Base-by-base conservation (phyloP, 2,329 filamentous ascomycete species). In the Diplodia intermedia region DNA sequence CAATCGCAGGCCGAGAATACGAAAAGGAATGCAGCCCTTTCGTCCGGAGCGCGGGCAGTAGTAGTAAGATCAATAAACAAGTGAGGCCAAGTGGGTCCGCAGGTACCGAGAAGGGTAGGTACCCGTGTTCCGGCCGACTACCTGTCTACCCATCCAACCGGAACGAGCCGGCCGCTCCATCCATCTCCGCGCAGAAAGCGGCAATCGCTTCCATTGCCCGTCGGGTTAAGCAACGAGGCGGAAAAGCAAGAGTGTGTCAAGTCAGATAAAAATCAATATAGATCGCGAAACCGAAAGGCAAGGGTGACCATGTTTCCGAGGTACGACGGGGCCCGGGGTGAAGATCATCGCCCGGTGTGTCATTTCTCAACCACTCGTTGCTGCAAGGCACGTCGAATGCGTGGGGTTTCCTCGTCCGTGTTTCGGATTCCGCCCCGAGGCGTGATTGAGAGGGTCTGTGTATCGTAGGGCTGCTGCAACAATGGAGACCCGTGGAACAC, bases 1-100 rank as follows among this genome's bases (percentile, higher is more conserved):
- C 43, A 47, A 47, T n/a, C 8, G 7, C n/a, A 20, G 20, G 6
- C 18, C 43, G 43, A 47, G 4, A 47, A 47, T n/a, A 15, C 40
- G 40, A 47, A 18, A 47, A 47, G n/a, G 43, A 20, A 47, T 6
- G 43, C 18, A n/a, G 33, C 43, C 43, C 43, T n/a, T 47, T 47
- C 7, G n/a, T 20, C 43, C 43, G 43, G 20, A 47, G 43, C 18
- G 43, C n/a, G 8, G 31, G 33, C 33, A 14, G 33, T 8, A 47
- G 40, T 47, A 47, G 43, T 47, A 20, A 47, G n/a, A 47, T 47
- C 43, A 47, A 47, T 47, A 47, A 47, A 47, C 43, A 47, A 36
- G 33, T 36, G 43, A 20, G 43, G n/a, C 43, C 18, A 47, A 47
- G 43, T 47, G 43, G 43, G 43, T 36, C 43, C 18, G 18, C 1